Evolutionary conservation across 2,329 filamentous ascomycete genomes (phyloP).

Genomic region (Trichoderma atrobrunneum): DNA sequence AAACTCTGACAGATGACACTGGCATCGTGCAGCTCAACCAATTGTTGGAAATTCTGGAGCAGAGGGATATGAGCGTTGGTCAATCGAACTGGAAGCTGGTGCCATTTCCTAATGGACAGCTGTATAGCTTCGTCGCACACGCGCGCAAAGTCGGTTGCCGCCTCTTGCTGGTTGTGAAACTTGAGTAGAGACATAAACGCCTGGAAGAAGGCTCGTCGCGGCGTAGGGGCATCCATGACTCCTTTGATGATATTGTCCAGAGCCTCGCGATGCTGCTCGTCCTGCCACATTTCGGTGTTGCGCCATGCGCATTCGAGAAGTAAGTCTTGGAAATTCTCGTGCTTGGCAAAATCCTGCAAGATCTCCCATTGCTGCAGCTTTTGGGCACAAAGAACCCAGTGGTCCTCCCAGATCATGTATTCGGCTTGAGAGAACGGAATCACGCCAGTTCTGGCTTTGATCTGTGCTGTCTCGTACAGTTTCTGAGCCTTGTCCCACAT

Average conservation of each 20-base stretch:
- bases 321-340: conserved; percentile 97
- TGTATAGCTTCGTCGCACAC: conserved; percentile 97
- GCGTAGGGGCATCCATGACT: conserved; percentile 95
- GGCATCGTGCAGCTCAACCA: conserved; percentile 96
- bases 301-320: conserved; percentile 95
- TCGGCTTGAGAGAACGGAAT: conserved; percentile 94
- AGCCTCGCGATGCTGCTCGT: conserved; percentile 79
- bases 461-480: conserved; percentile 93
- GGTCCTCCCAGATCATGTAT: conserved; percentile 99
- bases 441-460: conserved; percentile 94
- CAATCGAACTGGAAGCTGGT: conserved; percentile 89
- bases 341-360: conserved; percentile 93
- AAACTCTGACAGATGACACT: conserved; percentile 94
- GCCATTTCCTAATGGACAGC: conserved; percentile 96
- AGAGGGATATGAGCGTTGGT: conserved; percentile 95
- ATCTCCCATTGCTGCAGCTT: conserved; percentile 99
- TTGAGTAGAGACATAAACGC: conserved; percentile 97
- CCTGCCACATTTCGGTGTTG: conserved; percentile 92
- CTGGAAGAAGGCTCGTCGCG: conserved; percentile 92
- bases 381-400: conserved; percentile 96
- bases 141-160: conserved; percentile 74
- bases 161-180: conserved; percentile 85
- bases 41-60: conserved; percentile 94
- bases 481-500: conserved; percentile 99
- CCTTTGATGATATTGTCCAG: conserved; percentile 93